Percentiles rank a stretch among this genome's conserved stretches.
These are phyloP conservation scores for Rutstroemia sp. DNA, from an alignment of 2,329 filamentous ascomycete genomes.

Conservation along the genomic window DNA sequence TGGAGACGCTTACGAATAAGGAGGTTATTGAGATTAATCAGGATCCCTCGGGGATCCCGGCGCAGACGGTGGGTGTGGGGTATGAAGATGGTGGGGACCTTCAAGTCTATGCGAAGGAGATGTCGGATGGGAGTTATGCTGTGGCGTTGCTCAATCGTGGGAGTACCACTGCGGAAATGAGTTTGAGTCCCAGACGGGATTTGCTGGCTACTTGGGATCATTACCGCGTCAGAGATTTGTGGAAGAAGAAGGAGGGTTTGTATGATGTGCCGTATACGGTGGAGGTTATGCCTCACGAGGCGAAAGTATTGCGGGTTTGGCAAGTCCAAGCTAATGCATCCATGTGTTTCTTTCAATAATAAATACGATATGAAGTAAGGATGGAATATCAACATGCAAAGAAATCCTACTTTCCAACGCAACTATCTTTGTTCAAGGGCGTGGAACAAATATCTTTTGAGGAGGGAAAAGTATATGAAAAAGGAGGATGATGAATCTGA, in stretches of 20 bases:
- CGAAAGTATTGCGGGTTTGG: slow-evolving; percentile 16
- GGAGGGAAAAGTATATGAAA: too few relatives aligned
- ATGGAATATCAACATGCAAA: not conserved
- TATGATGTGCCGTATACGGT: slow-evolving; percentile 18
- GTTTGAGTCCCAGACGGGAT: slow-evolving; percentile 15
- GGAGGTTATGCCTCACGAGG: slow-evolving; percentile 19
- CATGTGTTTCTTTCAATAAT: slow-evolving; percentile 7
- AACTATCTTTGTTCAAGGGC: too few relatives aligned
- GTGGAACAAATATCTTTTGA: too few relatives aligned
- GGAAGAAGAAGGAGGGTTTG: slow-evolving; percentile 18
- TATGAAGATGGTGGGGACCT: slow-evolving; percentile 7
- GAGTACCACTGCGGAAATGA: slow-evolving; percentile 15
- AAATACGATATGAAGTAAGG: not conserved
- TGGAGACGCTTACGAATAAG: slow-evolving; percentile 20
- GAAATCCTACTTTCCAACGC: not conserved
- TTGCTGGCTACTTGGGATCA: slow-evolving; percentile 14
- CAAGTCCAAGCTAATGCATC: slow-evolving; percentile 7
- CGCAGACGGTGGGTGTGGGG: slow-evolving; percentile 9
- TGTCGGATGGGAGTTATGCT: slow-evolving; percentile 18
- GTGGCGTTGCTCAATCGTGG: slow-evolving; percentile 18
- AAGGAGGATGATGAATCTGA: not conserved
- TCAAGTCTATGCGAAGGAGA: slow-evolving; percentile 17
- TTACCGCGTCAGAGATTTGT: slow-evolving; percentile 17
- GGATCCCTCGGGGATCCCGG: slow-evolving; percentile 25
- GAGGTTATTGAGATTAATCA: slow-evolving; percentile 34